phyloP scores from a whole-genome alignment of 352 stramenopile species.

The Aphanomyces euteiches region DNA sequence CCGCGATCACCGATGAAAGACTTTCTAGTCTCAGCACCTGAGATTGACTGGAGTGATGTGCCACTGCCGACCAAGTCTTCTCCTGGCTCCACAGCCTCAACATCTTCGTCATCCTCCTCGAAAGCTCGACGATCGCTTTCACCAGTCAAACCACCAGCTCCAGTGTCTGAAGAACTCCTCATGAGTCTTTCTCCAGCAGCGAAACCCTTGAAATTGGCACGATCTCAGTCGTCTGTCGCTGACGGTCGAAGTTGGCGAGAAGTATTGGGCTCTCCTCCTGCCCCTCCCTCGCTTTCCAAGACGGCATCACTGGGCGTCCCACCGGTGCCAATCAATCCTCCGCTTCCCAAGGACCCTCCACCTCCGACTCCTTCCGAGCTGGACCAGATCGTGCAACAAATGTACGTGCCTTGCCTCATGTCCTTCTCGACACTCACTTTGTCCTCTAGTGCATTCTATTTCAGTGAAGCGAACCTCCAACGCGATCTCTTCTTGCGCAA shows the following conservation, averaged over 20 bases:
- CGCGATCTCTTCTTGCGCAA: conserved; percentile 31
- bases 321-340: background rate
- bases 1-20: background rate
- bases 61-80: conserved; percentile 11
- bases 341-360: conserved; percentile 6
- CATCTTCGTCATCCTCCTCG: background rate
- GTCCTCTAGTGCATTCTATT: conserved; percentile 27
- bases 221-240: conserved; percentile 20
- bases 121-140: conserved; percentile 13
- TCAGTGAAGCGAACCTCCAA: conserved; percentile 26
- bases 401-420: conserved; percentile 1
- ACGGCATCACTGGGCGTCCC: conserved; percentile 8
- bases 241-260: conserved; percentile 29
- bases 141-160: background rate
- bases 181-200: background rate
- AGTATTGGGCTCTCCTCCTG: background rate
- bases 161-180: background rate
- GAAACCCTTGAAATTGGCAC: conserved; percentile 19
- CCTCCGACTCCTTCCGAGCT: background rate
- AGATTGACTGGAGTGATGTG: conserved; percentile 19
- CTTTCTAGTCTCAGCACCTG: background rate
- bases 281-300: conserved; percentile 19
- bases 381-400: conserved; percentile 27
- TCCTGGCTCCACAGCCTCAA: conserved; percentile 4
- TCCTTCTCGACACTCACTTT: background rate